Conservation (phyloP, 2,329 filamentous ascomycete genomes). For the Hortaea werneckii region DNA sequence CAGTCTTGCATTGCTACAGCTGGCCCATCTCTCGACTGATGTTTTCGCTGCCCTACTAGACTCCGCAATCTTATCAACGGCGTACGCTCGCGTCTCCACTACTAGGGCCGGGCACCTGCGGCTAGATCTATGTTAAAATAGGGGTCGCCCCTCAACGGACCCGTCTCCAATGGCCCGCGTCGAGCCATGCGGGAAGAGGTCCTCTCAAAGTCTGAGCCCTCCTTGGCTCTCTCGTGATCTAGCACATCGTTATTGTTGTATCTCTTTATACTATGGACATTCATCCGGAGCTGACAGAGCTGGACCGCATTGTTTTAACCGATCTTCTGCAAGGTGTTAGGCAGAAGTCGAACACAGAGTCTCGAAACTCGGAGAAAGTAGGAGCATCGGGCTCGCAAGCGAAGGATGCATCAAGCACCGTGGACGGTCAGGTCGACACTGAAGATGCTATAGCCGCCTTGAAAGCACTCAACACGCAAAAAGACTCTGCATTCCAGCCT, state of each 20-base stretch:
- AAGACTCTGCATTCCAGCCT: constrained; percentile 41
- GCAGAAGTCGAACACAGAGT: not conserved
- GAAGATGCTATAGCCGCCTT: constrained; percentile 34
- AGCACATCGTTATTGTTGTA: no score
- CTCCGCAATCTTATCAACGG: no score
- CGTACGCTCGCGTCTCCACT: no score
- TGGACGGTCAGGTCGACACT: not conserved
- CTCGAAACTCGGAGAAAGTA: not conserved
- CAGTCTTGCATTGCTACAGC: no score
- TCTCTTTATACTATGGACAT: not conserved
- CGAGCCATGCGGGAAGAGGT: no score
- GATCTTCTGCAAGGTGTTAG: constrained; percentile 1
- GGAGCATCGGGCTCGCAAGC: not conserved
- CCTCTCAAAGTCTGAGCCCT: no score
- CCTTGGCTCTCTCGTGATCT: no score
- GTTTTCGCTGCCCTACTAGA: no score
- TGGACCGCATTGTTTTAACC: constrained; percentile 1
- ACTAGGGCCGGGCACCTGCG: no score
- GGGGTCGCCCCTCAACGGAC: no score
- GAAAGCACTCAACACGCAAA: constrained; percentile 40
- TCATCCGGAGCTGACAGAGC: constrained; percentile 1
- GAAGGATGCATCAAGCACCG: not conserved
- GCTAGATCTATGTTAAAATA: no score
- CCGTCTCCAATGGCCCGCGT: not conserved
- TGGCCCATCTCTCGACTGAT: no score